A percentile compares a stretch with the other conserved stretches of the same genome.
These are phyloP conservation scores for Schizosaccharomyces lindneri DNA, from an alignment of 805 yeast species.

Conservation along the genomic window DNA sequence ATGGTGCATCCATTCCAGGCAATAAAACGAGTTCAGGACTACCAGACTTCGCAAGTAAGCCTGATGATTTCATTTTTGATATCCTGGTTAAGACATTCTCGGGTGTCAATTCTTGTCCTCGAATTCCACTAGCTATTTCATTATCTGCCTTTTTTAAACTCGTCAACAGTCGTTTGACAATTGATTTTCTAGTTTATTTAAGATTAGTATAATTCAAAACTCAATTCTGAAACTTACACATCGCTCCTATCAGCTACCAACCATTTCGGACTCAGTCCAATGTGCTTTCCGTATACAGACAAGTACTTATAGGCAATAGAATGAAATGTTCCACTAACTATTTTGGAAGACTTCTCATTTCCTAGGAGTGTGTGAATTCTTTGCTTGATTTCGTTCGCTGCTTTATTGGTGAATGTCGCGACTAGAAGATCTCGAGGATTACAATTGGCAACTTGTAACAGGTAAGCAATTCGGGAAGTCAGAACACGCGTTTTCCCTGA, in stretches of 20 bases:
- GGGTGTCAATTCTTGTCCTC: slow-evolving; percentile 1
- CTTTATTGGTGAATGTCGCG: slow-evolving; percentile 81
- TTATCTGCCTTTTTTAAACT: neutral
- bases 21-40: neutral
- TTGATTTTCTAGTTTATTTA: neutral
- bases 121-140: neutral
- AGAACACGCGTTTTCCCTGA: slow-evolving; percentile 50
- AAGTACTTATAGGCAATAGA: slow-evolving; percentile 46
- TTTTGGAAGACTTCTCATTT: slow-evolving; percentile 14
- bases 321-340: slow-evolving; percentile 77
- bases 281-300: slow-evolving; percentile 25
- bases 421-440: slow-evolving; percentile 46
- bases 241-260: neutral
- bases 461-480: slow-evolving; percentile 45
- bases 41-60: neutral
- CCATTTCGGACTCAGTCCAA: slow-evolving; percentile 15
- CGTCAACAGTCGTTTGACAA: neutral
- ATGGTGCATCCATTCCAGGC: neutral
- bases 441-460: slow-evolving; percentile 25
- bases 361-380: slow-evolving; percentile 21
- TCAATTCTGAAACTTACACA: neutral
- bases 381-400: slow-evolving; percentile 63
- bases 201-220: neutral
- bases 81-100: neutral
- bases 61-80: neutral